phyloP scores from a whole-genome alignment of 1,139 yeast genomes.

The Kodamaea sp. region DNA sequence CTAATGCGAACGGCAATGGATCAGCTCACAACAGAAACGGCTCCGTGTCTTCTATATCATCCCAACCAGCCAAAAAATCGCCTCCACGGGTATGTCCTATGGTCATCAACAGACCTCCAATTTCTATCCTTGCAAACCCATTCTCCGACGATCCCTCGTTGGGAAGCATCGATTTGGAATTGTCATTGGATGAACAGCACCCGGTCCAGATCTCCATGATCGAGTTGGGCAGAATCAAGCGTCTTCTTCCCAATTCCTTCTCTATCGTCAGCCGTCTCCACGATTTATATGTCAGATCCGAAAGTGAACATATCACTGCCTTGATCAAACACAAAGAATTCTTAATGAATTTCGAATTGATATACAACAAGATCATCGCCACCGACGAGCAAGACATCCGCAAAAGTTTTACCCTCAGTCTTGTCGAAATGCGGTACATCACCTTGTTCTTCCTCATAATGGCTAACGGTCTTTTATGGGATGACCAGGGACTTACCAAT shows the following conservation, averaged over 20 bases:
- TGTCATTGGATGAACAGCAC: conserved; percentile 5
- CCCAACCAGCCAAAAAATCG: too few species aligned
- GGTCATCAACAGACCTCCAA: neutral
- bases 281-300: conserved; percentile 8
- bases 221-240: conserved; percentile 13
- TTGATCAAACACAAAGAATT: conserved; percentile 9
- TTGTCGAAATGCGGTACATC: conserved; percentile 13
- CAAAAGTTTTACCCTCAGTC: conserved; percentile 8
- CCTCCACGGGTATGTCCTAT: too few species aligned
- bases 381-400: conserved; percentile 11
- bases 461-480: conserved; percentile 26
- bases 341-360: conserved; percentile 3
- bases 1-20: too few species aligned
- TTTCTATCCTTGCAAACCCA: conserved; percentile 1
- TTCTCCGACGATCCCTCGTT: neutral
- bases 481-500: conserved; percentile 8
- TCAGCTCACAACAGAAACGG: too few species aligned
- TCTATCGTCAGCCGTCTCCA: conserved; percentile 8
- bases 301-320: conserved; percentile 9
- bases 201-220: conserved; percentile 11
- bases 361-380: conserved; percentile 9
- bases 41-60: too few species aligned
- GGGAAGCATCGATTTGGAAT: conserved; percentile 6
- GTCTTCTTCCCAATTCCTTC: conserved; percentile 13
- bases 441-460: conserved; percentile 22